Percentiles rank a stretch among this genome's conserved stretches.
Evolutionary conservation across 176 grass and related monocot genomes (phyloP).

Genomic region (Areca catechu): DNA sequence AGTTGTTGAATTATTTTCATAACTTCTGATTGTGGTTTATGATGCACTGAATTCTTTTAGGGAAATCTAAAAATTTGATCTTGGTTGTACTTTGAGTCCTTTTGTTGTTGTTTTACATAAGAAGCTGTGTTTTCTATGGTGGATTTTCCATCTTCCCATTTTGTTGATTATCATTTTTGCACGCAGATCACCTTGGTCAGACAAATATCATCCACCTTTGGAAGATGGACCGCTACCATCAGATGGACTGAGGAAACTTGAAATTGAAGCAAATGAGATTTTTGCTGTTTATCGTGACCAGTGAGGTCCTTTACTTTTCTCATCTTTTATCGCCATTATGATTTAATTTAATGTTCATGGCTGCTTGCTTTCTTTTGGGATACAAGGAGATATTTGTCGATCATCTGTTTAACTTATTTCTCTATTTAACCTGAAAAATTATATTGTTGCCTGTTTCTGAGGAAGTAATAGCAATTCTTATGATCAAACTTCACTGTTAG

Average conservation of each 20-base stretch:
- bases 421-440: background rate
- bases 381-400: too few species aligned
- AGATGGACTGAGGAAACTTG: slow-evolving; percentile 60
- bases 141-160: too few species aligned
- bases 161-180: background rate
- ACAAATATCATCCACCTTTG: slow-evolving; percentile 75
- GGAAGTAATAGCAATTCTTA: background rate
- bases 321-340: background rate
- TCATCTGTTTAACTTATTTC: background rate
- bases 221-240: slow-evolving; percentile 90
- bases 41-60: too few species aligned
- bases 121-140: too few species aligned
- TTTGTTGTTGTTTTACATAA: background rate
- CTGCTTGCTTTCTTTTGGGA: too few species aligned
- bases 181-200: slow-evolving; percentile 91
- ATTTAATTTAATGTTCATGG: too few species aligned
- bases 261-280: slow-evolving; percentile 87
- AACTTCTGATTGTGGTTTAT: too few species aligned
- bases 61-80: too few species aligned
- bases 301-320: slow-evolving; percentile 38
- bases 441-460: background rate
- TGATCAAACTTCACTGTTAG: slow-evolving; percentile 32
- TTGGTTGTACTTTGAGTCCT: background rate
- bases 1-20: too few species aligned
- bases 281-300: slow-evolving; percentile 91